These are phyloP conservation scores for Blastobotrys parvus DNA, from an alignment of 805 yeast genomes.

Conservation along the genomic window DNA sequence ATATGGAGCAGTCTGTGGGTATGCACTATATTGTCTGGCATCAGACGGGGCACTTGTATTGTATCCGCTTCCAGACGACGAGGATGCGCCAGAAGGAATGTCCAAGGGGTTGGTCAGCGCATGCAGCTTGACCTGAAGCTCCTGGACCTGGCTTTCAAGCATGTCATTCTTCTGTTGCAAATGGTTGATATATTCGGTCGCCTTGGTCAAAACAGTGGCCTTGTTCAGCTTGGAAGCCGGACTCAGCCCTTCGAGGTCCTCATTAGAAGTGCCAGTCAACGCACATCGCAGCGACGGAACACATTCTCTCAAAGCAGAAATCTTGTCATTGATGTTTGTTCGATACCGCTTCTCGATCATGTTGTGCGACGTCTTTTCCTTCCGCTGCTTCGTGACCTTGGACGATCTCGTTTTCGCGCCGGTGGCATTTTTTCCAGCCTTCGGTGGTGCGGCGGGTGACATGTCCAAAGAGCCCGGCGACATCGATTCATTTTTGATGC, in stretches of 20 bases:
- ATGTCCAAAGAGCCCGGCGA: conserved; percentile 1
- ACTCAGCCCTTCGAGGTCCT: conserved; percentile 61
- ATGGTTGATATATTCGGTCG: conserved; percentile 72
- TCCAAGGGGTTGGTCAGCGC: background rate
- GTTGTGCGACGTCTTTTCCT: conserved; percentile 58
- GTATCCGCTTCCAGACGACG: background rate
- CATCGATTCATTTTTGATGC: conserved; percentile 1
- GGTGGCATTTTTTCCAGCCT: background rate
- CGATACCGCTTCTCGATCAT: conserved; percentile 76
- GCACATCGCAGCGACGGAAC: conserved; percentile 71
- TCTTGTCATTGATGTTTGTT: conserved; percentile 66
- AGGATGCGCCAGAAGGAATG: background rate
- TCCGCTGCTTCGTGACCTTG: conserved; percentile 26
- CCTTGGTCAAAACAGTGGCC: conserved; percentile 68
- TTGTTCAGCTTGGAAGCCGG: conserved; percentile 72
- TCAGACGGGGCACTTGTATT: background rate
- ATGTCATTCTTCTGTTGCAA: conserved; percentile 51
- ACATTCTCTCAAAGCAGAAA: conserved; percentile 59
- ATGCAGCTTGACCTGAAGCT: conserved; percentile 25
- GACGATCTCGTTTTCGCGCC: conserved; percentile 10
- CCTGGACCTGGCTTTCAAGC: conserved; percentile 45
- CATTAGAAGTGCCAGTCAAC: conserved; percentile 32
- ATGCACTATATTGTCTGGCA: background rate
- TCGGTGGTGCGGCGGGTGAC: background rate
- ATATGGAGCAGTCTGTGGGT: background rate